Percentiles rank a stretch among this genome's conserved stretches.
These are phyloP conservation scores for Aspergillus caelatus DNA, from an alignment of 2,329 filamentous ascomycete genomes.

Conservation along the genomic window DNA sequence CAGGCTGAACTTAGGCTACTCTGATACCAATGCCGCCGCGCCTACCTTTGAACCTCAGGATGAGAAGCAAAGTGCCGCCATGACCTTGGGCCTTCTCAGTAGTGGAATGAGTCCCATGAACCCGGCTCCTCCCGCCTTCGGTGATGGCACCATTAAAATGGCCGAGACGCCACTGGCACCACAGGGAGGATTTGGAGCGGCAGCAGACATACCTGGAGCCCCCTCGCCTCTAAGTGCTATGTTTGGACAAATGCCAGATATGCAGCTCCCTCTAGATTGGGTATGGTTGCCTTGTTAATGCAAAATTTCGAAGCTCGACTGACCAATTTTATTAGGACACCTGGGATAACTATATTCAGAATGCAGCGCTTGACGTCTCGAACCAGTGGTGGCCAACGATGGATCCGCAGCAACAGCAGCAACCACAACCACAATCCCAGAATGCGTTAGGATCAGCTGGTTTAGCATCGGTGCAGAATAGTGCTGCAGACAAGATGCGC, in stretches of 20 bases:
- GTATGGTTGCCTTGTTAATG: conserved; percentile 47
- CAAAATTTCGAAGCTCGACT: conserved; percentile 29
- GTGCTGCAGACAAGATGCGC: conserved; percentile 18
- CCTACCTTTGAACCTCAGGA: conserved; percentile 49
- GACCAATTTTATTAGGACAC: conserved; percentile 54
- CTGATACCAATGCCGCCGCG: conserved; percentile 27
- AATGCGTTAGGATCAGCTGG: conserved; percentile 27
- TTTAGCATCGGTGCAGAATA: conserved; percentile 21
- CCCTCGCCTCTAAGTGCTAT: conserved; percentile 57
- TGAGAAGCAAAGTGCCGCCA: conserved; percentile 66
- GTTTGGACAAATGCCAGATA: conserved; percentile 60
- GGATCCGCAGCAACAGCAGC: conserved; percentile 36
- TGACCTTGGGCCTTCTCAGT: conserved; percentile 71
- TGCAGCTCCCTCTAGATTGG: conserved; percentile 64
- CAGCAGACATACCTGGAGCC: conserved; percentile 44
- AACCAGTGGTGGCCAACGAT: conserved; percentile 43
- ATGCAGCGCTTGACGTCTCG: conserved; percentile 49
- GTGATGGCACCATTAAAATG: conserved; percentile 33
- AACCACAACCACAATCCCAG: conserved; percentile 21
- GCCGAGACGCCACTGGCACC: conserved; percentile 31
- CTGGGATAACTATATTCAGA: conserved; percentile 71
- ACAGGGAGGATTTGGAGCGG: conserved; percentile 26
- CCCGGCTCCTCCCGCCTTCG: conserved; percentile 33
- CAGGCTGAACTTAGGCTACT: conserved; percentile 61
- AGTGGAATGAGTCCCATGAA: conserved; percentile 60